These are phyloP conservation scores for Sicyos baderoa DNA, from an alignment of 306 rosid genomes.

Conservation along the genomic window DNA sequence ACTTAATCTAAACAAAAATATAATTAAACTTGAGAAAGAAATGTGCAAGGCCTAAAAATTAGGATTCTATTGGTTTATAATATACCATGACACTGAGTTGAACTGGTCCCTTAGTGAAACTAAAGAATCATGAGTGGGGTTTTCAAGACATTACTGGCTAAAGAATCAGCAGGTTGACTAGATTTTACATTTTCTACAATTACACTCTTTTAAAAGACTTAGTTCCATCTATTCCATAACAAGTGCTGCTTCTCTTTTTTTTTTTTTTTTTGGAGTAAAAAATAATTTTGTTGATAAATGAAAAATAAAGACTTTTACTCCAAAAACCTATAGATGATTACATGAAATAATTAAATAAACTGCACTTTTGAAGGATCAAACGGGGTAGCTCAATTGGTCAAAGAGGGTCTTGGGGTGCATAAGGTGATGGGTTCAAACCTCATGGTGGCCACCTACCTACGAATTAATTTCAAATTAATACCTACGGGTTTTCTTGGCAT, in stretches of 20 bases:
- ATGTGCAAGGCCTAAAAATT: not conserved
- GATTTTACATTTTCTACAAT: not conserved
- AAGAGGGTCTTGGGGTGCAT: too few relatives aligned
- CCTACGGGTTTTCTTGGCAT: too few relatives aligned
- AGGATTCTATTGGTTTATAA: not conserved
- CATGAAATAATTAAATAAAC: too few relatives aligned
- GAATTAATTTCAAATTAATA: too few relatives aligned
- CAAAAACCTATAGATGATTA: too few relatives aligned
- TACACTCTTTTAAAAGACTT: not conserved
- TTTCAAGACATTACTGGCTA: not conserved
- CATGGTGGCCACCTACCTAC: too few relatives aligned
- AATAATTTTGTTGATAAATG: too few relatives aligned
- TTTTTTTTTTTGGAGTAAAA: too few relatives aligned
- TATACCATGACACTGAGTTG: not conserved
- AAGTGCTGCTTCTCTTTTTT: not conserved
- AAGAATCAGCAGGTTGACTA: constrained; percentile 7
- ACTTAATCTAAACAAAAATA: not conserved
- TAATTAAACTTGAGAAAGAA: not conserved
- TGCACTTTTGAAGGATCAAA: too few relatives aligned
- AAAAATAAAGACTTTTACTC: too few relatives aligned
- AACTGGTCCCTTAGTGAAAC: not conserved
- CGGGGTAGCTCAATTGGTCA: too few relatives aligned
- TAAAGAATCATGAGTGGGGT: not conserved
- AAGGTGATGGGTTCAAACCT: too few relatives aligned
- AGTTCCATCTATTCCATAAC: not conserved